Conservation (phyloP, 1,139 yeast species). For the Blastobotrys illinoisensis region DNA sequence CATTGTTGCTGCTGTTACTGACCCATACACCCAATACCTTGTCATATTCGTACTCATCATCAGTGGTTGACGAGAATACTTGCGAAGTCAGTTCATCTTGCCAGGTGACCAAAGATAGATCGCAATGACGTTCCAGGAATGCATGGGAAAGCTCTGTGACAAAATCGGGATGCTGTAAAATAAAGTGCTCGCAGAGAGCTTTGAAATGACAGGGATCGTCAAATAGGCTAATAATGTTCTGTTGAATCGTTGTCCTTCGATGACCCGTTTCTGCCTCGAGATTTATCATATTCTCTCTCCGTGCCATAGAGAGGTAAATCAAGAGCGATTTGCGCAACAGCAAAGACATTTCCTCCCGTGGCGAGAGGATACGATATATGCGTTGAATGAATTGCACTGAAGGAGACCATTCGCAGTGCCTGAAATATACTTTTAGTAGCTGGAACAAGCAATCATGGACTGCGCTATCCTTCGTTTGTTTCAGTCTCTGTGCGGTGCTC, state of each 20-base stretch:
- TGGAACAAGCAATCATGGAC: not conserved
- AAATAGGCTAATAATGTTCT: conserved; percentile 4
- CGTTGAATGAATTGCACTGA: no score
- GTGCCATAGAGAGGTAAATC: not conserved
- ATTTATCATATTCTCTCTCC: not conserved
- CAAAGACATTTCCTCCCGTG: no score
- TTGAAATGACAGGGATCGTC: not conserved
- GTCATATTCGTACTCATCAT: conserved; percentile 4
- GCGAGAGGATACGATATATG: not conserved
- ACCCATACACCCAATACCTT: conserved; percentile 9
- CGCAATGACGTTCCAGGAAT: not conserved
- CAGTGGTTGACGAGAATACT: conserved; percentile 4
- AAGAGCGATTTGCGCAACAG: not conserved
- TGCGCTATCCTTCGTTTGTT: not conserved
- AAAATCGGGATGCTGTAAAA: conserved; percentile 3
- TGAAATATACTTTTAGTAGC: not conserved
- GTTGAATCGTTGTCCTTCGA: not conserved
- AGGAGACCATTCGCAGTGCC: not conserved
- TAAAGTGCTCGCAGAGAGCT: conserved; percentile 7
- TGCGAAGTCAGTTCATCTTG: conserved; percentile 9
- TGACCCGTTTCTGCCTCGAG: conserved; percentile 1
- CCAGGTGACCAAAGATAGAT: conserved; percentile 8
- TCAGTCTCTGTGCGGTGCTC: not conserved
- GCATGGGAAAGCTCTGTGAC: conserved; percentile 9
- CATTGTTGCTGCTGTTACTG: not conserved